Percentiles rank a stretch among this genome's conserved stretches.
phyloP scores from a whole-genome alignment of 139 green algal genomes.

The Mychonastes homosphaera region DNA sequence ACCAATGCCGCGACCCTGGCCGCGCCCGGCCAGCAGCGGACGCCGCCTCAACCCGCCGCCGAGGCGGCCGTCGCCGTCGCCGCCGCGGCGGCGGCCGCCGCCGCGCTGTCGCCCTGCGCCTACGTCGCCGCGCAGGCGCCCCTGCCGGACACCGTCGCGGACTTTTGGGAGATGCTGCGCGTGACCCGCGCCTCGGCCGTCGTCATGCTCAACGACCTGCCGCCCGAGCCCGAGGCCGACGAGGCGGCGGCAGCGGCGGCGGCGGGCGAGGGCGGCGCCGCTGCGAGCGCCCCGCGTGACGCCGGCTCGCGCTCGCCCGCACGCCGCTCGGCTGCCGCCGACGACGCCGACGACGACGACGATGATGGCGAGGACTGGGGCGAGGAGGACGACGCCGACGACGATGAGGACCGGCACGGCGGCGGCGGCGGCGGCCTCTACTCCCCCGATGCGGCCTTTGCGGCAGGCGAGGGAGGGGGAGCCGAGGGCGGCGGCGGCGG shows the following conservation, averaged over 20 bases:
- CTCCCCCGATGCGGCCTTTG: too few relatives aligned
- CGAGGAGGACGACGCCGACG: too few relatives aligned
- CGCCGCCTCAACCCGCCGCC: background rate
- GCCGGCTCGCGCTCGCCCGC: background rate
- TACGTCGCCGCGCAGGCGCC: constrained; percentile 3
- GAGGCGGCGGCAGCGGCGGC: background rate
- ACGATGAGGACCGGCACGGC: too few relatives aligned
- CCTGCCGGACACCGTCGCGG: constrained; percentile 8
- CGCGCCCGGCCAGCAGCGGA: background rate
- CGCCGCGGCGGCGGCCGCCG: background rate
- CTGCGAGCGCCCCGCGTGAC: background rate
- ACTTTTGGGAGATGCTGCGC: constrained; percentile 52
- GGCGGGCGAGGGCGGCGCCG: background rate
- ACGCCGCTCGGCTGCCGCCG: background rate
- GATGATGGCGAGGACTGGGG: too few relatives aligned
- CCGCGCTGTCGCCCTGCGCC: background rate
- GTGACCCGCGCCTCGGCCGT: constrained; percentile 28
- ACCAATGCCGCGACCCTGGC: background rate
- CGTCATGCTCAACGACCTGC: constrained; percentile 54
- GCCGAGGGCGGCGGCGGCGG: too few relatives aligned
- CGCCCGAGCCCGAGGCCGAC: too few relatives aligned
- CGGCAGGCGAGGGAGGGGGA: too few relatives aligned
- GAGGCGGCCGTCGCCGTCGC: background rate
- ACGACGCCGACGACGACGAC: constrained; percentile 13
- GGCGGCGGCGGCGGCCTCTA: too few relatives aligned